Evolutionary conservation across 805 yeast genomes (phyloP), one percentile per base, ranked within the genome.

Genomic region (Candida xiaguanensis): DNA sequence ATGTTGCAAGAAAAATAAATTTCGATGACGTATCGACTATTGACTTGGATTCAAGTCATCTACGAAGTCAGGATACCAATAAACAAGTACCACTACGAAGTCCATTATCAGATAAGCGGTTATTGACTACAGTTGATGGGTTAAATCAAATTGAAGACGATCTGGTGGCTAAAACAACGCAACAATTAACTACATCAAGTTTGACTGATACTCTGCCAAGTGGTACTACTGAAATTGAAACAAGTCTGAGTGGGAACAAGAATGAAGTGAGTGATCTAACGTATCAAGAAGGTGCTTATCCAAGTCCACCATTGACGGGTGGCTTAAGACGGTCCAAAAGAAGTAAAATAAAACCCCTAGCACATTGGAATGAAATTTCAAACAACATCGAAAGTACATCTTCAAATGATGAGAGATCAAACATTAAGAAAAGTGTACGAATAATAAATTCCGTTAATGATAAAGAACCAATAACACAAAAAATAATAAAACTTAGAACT

Each of bases 261-360:
- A n/a, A n/a, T n/a, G 16, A 20, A 20, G 31, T 11, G 12, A 13
- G 11, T 15, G 28, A 28, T 11, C 12, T 28, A 28, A 28, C 31
- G 9, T 28, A 28, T 14, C 17, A 28, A 15, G 31, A 28, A 14
- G 31, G 38, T 18, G 49, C 46, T 5, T 28, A 28, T 28, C 69
- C 70, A 5, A 56, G 65, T 22, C 74, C 72, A 2, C 64, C 71
- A 3, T 15, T 28, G 17, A 72, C 74, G 1, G 72, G 71, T 5
- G 75, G 78, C 0, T 51, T 76, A 2, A 67, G 95, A 46, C 65
- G 85, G 46, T 84, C 95, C 0, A 67, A 72, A 23, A 70, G 96
- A 50, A 74, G 77, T 0, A 74, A 76, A 45, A 72, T 84, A 5
- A 75, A 81, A 3, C 91, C 95, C 0, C 63, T 88, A 46, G 90